Conservation (phyloP, 768 basidiomycete species). For the Pleurotus tuoliensis region DNA sequence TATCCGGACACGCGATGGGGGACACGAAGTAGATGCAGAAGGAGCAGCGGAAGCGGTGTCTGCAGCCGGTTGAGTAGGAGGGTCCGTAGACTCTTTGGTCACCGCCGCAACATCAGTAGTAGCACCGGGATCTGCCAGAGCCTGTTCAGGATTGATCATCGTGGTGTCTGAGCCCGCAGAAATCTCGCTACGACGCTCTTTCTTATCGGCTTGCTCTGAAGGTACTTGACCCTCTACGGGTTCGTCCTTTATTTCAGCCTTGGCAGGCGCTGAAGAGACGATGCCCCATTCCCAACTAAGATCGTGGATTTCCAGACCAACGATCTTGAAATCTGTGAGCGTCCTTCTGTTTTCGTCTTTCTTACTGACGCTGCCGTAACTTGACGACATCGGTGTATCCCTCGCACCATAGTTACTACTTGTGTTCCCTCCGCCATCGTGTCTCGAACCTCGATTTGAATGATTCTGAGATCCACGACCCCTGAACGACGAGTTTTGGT, state of each 20-base stretch:
- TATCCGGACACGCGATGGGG: slow-evolving; percentile 80
- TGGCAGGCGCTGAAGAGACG: slow-evolving; percentile 34
- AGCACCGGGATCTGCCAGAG: slow-evolving; percentile 23
- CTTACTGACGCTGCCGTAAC: slow-evolving; percentile 54
- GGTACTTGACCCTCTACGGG: slow-evolving; percentile 24
- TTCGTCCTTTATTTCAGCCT: slow-evolving; percentile 33
- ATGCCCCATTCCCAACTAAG: slow-evolving; percentile 87
- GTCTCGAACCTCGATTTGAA: slow-evolving; percentile 32
- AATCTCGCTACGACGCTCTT: slow-evolving; percentile 25
- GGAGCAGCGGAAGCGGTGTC: slow-evolving; percentile 19
- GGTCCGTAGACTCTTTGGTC: slow-evolving; percentile 23
- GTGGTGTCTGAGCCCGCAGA: slow-evolving; percentile 14
- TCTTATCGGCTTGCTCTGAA: slow-evolving; percentile 26
- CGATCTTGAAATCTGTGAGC: slow-evolving; percentile 96
- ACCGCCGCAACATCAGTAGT: slow-evolving; percentile 19
- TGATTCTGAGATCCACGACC: slow-evolving; percentile 58
- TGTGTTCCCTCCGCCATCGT: slow-evolving; percentile 33
- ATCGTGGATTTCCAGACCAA: slow-evolving; percentile 81
- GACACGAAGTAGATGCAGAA: slow-evolving; percentile 38
- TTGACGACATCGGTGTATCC: slow-evolving; percentile 45
- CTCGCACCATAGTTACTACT: slow-evolving; percentile 35
- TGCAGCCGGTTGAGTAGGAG: slow-evolving; percentile 24
- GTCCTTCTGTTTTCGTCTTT: slow-evolving; percentile 88
- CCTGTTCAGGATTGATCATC: slow-evolving; percentile 18
- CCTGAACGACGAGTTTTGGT: slow-evolving; percentile 43